A percentile compares a stretch with the other conserved stretches of the same genome.
Evolutionary conservation across 73 alveolate genomes (phyloP).

Genomic region (Paramecium caudatum): DNA sequence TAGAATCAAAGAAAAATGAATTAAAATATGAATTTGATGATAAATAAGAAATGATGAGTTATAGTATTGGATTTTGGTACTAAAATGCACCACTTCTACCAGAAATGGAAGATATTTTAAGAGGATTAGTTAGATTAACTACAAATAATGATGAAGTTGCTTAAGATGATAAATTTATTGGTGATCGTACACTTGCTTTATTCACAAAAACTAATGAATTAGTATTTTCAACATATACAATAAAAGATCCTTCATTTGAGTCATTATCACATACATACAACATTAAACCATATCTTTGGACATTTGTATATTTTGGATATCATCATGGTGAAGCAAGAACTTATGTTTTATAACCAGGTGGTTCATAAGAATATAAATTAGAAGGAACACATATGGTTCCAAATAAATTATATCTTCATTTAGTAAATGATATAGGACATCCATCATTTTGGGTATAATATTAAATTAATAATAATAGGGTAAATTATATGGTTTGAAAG

Average conservation of each 20-base stretch:
- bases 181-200: background rate
- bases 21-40: constrained; percentile 7
- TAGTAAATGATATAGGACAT: background rate
- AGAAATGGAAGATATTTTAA: constrained; percentile 46
- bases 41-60: constrained; percentile 30
- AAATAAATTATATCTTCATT: background rate
- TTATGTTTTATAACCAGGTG: constrained; percentile 47
- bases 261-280: background rate
- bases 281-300: constrained; percentile 49
- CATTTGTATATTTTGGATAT: constrained; percentile 58
- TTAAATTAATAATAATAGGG: constrained; percentile 14
- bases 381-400: constrained; percentile 43
- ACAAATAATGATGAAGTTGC: background rate
- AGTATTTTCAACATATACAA: background rate
- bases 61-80: constrained; percentile 4
- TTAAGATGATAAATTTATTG: background rate
- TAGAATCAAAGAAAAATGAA: background rate
- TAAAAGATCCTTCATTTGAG: constrained; percentile 63
- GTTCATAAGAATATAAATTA: background rate
- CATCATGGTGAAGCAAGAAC: background rate
- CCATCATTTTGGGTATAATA: constrained; percentile 10
- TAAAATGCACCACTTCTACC: constrained; percentile 50
- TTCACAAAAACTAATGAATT: constrained; percentile 1
- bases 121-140: constrained; percentile 39
- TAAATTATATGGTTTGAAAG: constrained; percentile 28